Percentiles rank a stretch among this genome's conserved stretches.
These are phyloP conservation scores for Astrocystis sublimbata DNA, from an alignment of 495 filamentous ascomycete genomes.

Conservation along the genomic window DNA sequence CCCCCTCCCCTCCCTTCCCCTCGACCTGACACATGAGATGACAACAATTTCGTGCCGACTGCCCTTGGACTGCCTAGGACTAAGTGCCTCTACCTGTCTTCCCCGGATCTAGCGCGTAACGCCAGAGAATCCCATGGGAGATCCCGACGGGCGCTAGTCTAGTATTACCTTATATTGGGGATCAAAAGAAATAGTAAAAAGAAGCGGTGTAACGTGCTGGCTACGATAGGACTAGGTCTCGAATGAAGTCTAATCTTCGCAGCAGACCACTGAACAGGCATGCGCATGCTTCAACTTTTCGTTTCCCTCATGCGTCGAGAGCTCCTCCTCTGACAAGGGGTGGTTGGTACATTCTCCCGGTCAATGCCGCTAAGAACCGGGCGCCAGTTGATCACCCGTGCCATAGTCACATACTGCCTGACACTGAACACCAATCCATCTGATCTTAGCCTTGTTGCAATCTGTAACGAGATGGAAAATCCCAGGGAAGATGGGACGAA, in stretches of 20 bases:
- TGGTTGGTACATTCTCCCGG: background rate
- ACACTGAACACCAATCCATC: background rate
- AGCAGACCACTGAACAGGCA: no score
- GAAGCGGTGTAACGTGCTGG: background rate
- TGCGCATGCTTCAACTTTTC: background rate
- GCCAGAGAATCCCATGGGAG: background rate
- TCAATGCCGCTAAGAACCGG: conserved; percentile 1
- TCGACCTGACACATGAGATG: conserved; percentile 7
- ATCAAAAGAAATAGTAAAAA: background rate
- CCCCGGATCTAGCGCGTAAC: conserved; percentile 1
- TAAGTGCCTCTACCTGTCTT: background rate
- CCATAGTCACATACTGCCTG: background rate
- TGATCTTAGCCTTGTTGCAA: background rate
- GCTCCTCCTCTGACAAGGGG: background rate
- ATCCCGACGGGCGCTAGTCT: conserved; percentile 2
- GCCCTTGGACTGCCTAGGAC: background rate
- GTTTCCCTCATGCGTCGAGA: background rate
- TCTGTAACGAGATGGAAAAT: background rate
- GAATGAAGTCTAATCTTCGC: conserved; percentile 1
- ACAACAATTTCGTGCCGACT: conserved; percentile 14
- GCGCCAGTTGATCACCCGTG: background rate
- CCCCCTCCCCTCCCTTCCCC: conserved; percentile 2
- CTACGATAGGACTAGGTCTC: background rate
- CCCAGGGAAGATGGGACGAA: background rate
- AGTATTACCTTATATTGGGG: background rate